Base-by-base conservation (phyloP, 805 yeast species). In the Wickerhamomyces alni region DNA sequence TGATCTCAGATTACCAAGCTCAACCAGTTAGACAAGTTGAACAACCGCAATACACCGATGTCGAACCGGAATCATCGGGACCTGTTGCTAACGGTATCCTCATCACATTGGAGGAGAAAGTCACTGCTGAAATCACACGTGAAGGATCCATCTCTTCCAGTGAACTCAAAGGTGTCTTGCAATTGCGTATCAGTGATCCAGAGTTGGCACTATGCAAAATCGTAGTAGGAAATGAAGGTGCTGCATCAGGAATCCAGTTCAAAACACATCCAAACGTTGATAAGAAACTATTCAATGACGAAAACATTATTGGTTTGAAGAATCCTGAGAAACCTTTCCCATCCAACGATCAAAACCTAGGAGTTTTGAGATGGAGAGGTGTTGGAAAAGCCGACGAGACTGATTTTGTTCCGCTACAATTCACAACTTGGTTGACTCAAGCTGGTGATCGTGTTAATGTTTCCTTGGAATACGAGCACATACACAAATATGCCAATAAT, bases 211-310 rank as follows among this genome's bases (percentile, higher is more conserved):
- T 73, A 50, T 75, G 87, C 40, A 76, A 75, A 57, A 71, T 93
- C 43, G 56, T 74, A 45, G 66, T 89, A 47, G 61, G 67, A 31
- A 70, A 79, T 31, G 68, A 63, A 17, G 72, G 73, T 24, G 63
- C 67, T 31, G 63, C 72, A 13, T 61, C 69, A 29, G 61, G 77
- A 66, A 47, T 79, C 34, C 88, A 82, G 57, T 93, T 76, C 69
- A 89, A 89, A 63, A 88, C 98, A 13, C 96, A 93, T 68, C 99
- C 99, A 47, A 89, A 91, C 59, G 94, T 93, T 48, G 97, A 93
- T 65, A 82, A 85, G 55, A 67, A 66, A 31, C 62, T 76, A 55
- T 93, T 91, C 61, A 70, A 73, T 33, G 58, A 72, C 12, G 61
- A 68, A 13, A 68, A 74, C 42, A 62, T 74, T 32, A 78, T 93